A percentile compares a stretch with the other conserved stretches of the same genome.
These are phyloP conservation scores for Rhodotorula sp. DNA, from an alignment of 1,284 basidiomycete species.

Conservation along the genomic window DNA sequence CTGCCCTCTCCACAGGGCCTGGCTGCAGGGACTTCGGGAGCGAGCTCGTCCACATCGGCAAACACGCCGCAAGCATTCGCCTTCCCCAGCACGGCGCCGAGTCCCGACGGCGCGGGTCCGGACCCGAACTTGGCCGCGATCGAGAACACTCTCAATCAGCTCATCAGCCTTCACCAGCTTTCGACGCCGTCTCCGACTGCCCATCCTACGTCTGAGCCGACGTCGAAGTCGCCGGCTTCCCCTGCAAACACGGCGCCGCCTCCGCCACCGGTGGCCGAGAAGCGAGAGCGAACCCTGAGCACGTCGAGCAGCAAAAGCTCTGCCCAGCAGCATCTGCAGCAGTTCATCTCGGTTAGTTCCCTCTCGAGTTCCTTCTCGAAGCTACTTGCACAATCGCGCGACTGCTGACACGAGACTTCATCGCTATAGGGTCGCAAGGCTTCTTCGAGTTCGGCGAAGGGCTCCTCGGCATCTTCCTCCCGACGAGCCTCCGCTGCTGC, in stretches of 20 bases:
- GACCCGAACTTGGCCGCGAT: constrained; percentile 39
- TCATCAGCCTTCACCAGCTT: constrained; percentile 38
- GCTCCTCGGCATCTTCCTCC: constrained; percentile 8
- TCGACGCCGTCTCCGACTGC: constrained; percentile 14
- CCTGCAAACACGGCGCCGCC: neutral
- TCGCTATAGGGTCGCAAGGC: constrained; percentile 14
- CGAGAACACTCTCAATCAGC: constrained; percentile 42
- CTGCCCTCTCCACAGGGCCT: constrained; percentile 17
- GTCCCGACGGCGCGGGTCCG: constrained; percentile 5
- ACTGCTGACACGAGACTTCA: neutral
- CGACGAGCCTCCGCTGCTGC: constrained; percentile 12
- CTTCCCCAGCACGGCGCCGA: constrained; percentile 7
- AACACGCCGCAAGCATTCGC: constrained; percentile 12
- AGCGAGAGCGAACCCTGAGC: neutral
- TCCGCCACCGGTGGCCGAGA: neutral
- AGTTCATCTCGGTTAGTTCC: constrained; percentile 21
- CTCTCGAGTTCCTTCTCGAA: too few species aligned
- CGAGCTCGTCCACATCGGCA: constrained; percentile 4
- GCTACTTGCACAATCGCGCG: neutral
- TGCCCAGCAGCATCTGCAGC: constrained; percentile 33
- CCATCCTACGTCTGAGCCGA: neutral
- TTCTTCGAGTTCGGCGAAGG: neutral
- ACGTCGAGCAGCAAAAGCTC: neutral
- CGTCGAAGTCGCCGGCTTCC: neutral
- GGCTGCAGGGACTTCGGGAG: neutral